Evolutionary conservation across 768 basidiomycete genomes (phyloP), one percentile per base, ranked within the genome.

Genomic region (Hydnomerulius pinastri): DNA sequence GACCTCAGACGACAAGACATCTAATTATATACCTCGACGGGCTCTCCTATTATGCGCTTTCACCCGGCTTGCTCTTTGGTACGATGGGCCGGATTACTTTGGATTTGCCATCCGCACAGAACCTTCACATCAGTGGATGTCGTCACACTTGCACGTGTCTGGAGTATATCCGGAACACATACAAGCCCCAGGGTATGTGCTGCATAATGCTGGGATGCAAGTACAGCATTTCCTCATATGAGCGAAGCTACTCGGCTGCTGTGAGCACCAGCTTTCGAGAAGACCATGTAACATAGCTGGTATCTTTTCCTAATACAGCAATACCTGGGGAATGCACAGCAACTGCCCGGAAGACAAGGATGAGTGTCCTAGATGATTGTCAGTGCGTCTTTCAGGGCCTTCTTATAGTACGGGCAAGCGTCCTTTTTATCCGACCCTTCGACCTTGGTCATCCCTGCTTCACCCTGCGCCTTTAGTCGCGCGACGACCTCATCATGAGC

Each of bases 1-100:
- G 90, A 92, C 65, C 74, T 92, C 49, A 77, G 85, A 52, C 77
- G 88, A 57, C 83, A 87, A 59, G 89, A 91, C 55, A 73, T 83
- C 54, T 91, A 68, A 21, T 7, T 44, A 10, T 13, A 1, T 3
- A 4, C 21, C 10, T 35, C 32, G 9, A 18, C 12, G 28, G 6
- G 40, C 21, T 21, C 7, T 28, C 15, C 18, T 23, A 12, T 15
- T n/a, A 24, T 17, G 32, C 9, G 36, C 18, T 15, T 27, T 7
- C n/a, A 13, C 15, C n/a, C n/a, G n/a, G n/a, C n/a, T n/a, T n/a
- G n/a, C n/a, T n/a, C n/a, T n/a, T n/a, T n/a, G n/a, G n/a, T n/a
- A n/a, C n/a, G n/a, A 23, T 41, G 15, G n/a, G 10, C 21, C 21
- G 15, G 33, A 35, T 2, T 35, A 35, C n/a, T 2, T 35, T 17